A percentile compares a stretch with the other conserved stretches of the same genome.
These are phyloP conservation scores for Talaromyces islandicus DNA, from an alignment of 2,329 filamentous ascomycete genomes.

Conservation along the genomic window DNA sequence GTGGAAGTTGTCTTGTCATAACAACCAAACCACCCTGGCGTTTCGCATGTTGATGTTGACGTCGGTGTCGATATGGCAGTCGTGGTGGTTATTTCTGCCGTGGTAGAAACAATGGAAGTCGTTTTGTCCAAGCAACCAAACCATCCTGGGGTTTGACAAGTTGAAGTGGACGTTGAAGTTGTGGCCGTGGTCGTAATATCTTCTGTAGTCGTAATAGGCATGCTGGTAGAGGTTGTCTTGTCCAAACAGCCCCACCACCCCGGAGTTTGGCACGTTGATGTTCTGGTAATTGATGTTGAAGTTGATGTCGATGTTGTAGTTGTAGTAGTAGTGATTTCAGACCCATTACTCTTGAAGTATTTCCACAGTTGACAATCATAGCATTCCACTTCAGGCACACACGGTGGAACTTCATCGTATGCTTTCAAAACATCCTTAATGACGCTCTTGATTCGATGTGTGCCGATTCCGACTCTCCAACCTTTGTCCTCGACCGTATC, in stretches of 20 bases:
- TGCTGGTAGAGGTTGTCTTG: slow-evolving; percentile 28
- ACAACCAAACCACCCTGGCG: background rate
- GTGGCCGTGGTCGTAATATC: slow-evolving; percentile 26
- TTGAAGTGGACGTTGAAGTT: slow-evolving; percentile 28
- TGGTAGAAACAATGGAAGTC: background rate
- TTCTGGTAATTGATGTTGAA: slow-evolving; percentile 62
- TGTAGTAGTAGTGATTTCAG: slow-evolving; percentile 66
- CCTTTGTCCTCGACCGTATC: slow-evolving; percentile 88
- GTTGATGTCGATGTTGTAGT: slow-evolving; percentile 53
- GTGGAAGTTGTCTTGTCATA: background rate
- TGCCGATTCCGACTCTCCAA: slow-evolving; percentile 85
- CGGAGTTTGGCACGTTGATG: slow-evolving; percentile 81
- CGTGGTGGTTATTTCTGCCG: background rate
- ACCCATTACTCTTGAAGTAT: slow-evolving; percentile 88
- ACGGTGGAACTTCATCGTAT: slow-evolving; percentile 75
- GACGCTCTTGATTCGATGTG: slow-evolving; percentile 82
- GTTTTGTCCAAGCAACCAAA: slow-evolving; percentile 27
- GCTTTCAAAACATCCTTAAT: slow-evolving; percentile 80
- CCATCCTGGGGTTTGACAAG: slow-evolving; percentile 39
- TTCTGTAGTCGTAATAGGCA: slow-evolving; percentile 27
- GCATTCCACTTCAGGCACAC: slow-evolving; percentile 70
- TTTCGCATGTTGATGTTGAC: background rate
- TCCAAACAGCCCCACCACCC: slow-evolving; percentile 75
- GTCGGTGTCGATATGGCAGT: background rate
- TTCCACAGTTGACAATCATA: slow-evolving; percentile 92